Base-by-base conservation (phyloP, 202 grass and related monocot species). In the Setaria italica region DNA sequence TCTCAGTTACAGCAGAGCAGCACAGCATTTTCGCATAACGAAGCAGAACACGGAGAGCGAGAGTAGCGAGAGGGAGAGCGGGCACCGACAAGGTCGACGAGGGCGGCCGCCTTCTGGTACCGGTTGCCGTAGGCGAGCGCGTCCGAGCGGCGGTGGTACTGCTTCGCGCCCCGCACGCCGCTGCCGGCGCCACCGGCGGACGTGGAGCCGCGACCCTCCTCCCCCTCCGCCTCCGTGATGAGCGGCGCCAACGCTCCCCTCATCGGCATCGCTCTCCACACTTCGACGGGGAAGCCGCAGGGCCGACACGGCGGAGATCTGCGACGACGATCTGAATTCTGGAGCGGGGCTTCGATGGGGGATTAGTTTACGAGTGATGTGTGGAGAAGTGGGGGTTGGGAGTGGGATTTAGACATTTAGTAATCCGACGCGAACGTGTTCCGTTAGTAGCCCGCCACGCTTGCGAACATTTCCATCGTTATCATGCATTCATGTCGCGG, bases 91-190 rank as follows among this genome's bases (percentile, higher is more conserved):
- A 99, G 93, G 84, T 95, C 96, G 34, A 95, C 96, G 67, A 95
- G 93, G 45, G 96, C 96, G 13, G 96, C 96, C 41, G 96, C 96
- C 89, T 99, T 99, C 96, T 99, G 96, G 90, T 91, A 99, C 67
- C 63, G 92, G 77, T 93, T 86, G 71, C 96, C 93, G 81, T 92
- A 87, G 46, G 96, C 86, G 72, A 99, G 91, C 81, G 96, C 96
- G 74, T 98, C 96, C 10, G 84, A 74, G 70, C 96, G 91, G 48
- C 86, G 74, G 9, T 57, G 70, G 90, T 81, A 89, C 70, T 75
- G 57, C 91, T 72, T 95, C 17, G 49, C 35, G 79, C 84, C 25
- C 48, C 64, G 80, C 84, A n/a, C 57, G 77, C 56, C 79, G 67
- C 17, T 54, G 77, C 63, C 82, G 62, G 7, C 56, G 25, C 25